Percentiles rank a stretch among this genome's conserved stretches.
These are phyloP conservation scores for Tricholoma furcatifolium DNA, from an alignment of 768 basidiomycete species.

Conservation along the genomic window DNA sequence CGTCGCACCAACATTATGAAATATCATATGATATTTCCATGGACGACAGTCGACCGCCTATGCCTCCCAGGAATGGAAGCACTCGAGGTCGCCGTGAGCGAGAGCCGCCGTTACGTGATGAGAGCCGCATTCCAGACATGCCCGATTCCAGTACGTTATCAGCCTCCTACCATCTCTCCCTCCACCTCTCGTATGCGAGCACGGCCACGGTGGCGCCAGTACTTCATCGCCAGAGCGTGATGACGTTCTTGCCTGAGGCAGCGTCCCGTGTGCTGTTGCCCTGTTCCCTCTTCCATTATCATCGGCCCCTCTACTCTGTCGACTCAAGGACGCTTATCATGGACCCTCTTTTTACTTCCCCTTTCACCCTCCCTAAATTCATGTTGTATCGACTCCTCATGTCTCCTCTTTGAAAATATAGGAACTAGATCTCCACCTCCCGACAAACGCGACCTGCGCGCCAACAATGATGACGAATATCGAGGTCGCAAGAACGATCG, in stretches of 20 bases:
- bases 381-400: conserved; percentile 20
- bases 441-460: conserved; percentile 26
- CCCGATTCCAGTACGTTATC: conserved; percentile 62
- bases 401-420: conserved; percentile 40
- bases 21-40: conserved; percentile 9
- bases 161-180: conserved; percentile 46
- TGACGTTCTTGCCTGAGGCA: conserved; percentile 23
- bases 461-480: conserved; percentile 1
- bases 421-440: conserved; percentile 46
- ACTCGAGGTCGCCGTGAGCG: conserved; percentile 29
- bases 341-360: conserved; percentile 36
- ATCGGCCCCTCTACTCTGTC: conserved; percentile 30
- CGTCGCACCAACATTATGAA: conserved; percentile 10
- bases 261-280: conserved; percentile 25
- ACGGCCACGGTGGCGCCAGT: conserved; percentile 29
- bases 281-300: conserved; percentile 21
- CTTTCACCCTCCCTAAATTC: conserved; percentile 27
- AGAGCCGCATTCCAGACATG: conserved; percentile 33
- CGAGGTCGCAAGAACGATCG: conserved; percentile 1
- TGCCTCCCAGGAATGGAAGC: conserved; percentile 23
- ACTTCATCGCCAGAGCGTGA: conserved; percentile 20
- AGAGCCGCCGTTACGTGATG: conserved; percentile 26
- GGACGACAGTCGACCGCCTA: conserved; percentile 21
- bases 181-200: conserved; percentile 35
- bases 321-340: conserved; percentile 41